phyloP scores from a whole-genome alignment of 1,139 yeast species.

The Sugiyamaella castrensis region DNA sequence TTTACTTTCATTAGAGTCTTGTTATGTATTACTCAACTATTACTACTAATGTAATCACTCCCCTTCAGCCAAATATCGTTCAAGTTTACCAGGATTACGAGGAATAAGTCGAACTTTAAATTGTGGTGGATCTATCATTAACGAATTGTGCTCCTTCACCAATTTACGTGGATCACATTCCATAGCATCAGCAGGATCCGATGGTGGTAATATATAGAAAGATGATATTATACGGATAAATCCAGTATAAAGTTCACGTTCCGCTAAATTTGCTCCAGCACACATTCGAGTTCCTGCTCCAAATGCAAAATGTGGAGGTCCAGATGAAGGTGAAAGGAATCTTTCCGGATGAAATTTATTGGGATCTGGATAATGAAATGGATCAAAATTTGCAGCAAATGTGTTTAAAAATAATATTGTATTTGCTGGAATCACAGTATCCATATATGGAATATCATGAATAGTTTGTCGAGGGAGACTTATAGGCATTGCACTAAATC shows the following conservation, averaged over 20 bases:
- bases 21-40: too few species aligned
- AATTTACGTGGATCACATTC: conserved; percentile 24
- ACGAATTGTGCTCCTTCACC: conserved; percentile 25
- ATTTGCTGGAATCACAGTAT: conserved; percentile 48
- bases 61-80: conserved; percentile 1
- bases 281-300: conserved; percentile 73
- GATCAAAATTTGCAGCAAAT: conserved; percentile 69
- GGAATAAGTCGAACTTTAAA: conserved; percentile 28
- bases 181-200: conserved; percentile 30
- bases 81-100: conserved; percentile 15
- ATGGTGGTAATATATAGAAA: conserved; percentile 46
- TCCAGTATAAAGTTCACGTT: conserved; percentile 56
- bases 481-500: conserved; percentile 66
- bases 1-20: too few species aligned
- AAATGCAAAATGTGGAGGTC: conserved; percentile 54
- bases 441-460: conserved; percentile 42
- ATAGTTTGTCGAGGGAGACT: conserved; percentile 63
- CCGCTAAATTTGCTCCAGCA: conserved; percentile 61
- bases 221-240: conserved; percentile 42
- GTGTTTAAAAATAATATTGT: conserved; percentile 64
- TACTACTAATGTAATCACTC: neutral
- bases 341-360: conserved; percentile 55
- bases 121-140: conserved; percentile 30
- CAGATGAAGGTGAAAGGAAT: conserved; percentile 45
- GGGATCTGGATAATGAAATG: conserved; percentile 45